Conservation (phyloP, 257 asterid species). For the Plantago ovata region DNA sequence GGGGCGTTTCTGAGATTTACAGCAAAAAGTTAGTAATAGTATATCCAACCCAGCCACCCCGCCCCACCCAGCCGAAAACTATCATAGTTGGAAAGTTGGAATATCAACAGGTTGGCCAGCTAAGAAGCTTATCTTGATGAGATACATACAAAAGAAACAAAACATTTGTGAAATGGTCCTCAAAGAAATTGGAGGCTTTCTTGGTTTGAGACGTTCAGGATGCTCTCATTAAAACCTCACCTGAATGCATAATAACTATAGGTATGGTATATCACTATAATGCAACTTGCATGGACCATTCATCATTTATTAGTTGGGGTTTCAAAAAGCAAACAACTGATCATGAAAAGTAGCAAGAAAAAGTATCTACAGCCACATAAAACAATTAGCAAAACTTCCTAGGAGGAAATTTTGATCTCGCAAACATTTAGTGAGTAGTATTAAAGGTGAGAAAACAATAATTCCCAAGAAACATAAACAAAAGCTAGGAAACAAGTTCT, state of each 20-base stretch:
- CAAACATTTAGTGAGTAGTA: no score
- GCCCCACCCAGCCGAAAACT: constrained; percentile 11
- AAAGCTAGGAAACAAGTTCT: constrained; percentile 25
- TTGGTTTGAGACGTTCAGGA: background rate
- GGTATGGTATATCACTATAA: background rate
- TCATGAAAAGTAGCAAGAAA: background rate
- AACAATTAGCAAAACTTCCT: constrained; percentile 13
- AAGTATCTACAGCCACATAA: background rate
- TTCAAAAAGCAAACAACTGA: no score
- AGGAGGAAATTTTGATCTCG: constrained; percentile 27
- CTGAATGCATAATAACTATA: background rate
- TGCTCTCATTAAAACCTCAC: background rate
- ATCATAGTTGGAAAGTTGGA: constrained; percentile 11
- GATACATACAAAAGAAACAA: constrained; percentile 1
- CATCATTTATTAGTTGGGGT: background rate
- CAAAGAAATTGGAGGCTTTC: background rate
- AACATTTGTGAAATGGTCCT: constrained; percentile 10
- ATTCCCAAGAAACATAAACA: constrained; percentile 17
- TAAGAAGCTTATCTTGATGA: constrained; percentile 10
- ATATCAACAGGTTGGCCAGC: constrained; percentile 24
- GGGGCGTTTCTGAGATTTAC: no score
- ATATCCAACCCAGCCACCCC: no score
- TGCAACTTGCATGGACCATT: background rate
- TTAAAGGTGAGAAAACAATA: constrained; percentile 29
- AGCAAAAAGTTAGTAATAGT: no score